Evolutionary conservation across 1,139 yeast species (phyloP).

Genomic region (Diutina catenulata): DNA sequence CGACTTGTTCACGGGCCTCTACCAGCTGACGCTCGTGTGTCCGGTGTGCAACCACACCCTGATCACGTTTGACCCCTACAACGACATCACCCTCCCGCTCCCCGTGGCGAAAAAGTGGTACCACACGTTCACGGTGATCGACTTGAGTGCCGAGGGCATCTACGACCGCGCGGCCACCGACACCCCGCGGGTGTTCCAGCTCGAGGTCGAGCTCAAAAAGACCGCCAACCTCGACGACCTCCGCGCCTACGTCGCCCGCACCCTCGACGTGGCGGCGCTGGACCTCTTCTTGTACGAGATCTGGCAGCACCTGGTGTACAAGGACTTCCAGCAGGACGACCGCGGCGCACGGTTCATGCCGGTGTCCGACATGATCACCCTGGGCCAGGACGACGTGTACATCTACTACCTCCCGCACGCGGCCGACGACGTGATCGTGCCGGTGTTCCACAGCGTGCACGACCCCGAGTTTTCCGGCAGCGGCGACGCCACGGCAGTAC

Average conservation of each 20-base stretch:
- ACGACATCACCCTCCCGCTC: slow-evolving; percentile 79
- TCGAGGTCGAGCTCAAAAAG: slow-evolving; percentile 65
- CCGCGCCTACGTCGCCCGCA: slow-evolving; percentile 44
- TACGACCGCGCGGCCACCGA: slow-evolving; percentile 17
- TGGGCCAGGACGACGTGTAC: slow-evolving; percentile 49
- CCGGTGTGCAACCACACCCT: slow-evolving; percentile 77
- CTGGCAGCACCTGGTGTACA: slow-evolving; percentile 58
- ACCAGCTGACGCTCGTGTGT: slow-evolving; percentile 80
- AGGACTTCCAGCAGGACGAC: slow-evolving; percentile 52
- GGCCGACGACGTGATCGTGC: slow-evolving; percentile 44
- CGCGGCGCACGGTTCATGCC: slow-evolving; percentile 53
- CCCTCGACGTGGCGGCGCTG: slow-evolving; percentile 30
- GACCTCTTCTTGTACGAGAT: slow-evolving; percentile 58
- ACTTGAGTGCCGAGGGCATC: slow-evolving; percentile 27
- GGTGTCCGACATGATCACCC: slow-evolving; percentile 57
- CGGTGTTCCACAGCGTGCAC: too few relatives aligned
- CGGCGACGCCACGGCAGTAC: too few relatives aligned
- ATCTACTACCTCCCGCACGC: slow-evolving; percentile 55
- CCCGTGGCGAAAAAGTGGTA: slow-evolving; percentile 74
- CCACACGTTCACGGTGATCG: slow-evolving; percentile 51
- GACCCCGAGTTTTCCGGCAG: too few relatives aligned
- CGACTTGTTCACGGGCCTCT: slow-evolving; percentile 83
- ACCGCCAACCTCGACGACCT: slow-evolving; percentile 46
- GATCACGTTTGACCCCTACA: slow-evolving; percentile 89
- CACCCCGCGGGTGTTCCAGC: slow-evolving; percentile 16